Conservation (phyloP, 257 asterid genomes). For the Solanum etuberosum region DNA sequence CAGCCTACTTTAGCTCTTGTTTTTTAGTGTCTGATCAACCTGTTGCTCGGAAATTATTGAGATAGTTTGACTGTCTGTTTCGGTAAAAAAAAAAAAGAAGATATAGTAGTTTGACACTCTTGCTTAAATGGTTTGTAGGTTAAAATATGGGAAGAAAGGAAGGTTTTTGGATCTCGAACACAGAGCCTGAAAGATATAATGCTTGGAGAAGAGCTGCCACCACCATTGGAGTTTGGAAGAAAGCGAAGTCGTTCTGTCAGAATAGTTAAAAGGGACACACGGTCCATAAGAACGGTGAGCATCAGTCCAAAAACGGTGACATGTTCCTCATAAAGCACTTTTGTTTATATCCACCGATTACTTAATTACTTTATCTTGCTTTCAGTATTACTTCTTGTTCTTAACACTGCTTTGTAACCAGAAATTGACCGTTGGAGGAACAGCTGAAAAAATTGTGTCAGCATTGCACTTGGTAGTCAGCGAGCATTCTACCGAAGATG, state of each 20-base stretch:
- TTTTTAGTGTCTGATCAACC: not conserved
- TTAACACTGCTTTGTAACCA: slow-evolving; percentile 21
- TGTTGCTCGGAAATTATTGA: not conserved
- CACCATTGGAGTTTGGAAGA: slow-evolving; percentile 57
- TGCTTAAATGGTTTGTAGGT: slow-evolving; percentile 32
- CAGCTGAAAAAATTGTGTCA: slow-evolving; percentile 74
- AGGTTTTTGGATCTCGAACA: slow-evolving; percentile 72
- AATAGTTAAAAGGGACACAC: slow-evolving; percentile 74
- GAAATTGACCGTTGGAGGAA: slow-evolving; percentile 84
- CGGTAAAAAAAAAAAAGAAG: not conserved
- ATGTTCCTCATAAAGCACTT: not conserved
- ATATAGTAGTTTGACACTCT: not conserved
- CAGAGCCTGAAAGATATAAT: slow-evolving; percentile 60
- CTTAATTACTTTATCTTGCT: not conserved
- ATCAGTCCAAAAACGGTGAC: slow-evolving; percentile 57
- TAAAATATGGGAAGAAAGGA: slow-evolving; percentile 86
- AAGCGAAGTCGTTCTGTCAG: slow-evolving; percentile 71
- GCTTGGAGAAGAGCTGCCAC: slow-evolving; percentile 76
- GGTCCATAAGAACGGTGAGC: slow-evolving; percentile 59
- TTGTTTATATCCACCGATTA: slow-evolving; percentile 1
- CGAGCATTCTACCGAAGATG: slow-evolving; percentile 60
- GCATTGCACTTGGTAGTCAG: slow-evolving; percentile 63
- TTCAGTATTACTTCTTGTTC: slow-evolving; percentile 3
- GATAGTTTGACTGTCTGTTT: not conserved
- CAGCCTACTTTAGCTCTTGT: not conserved